Conservation (phyloP, 768 basidiomycete species). For the Phallus indusiatus region DNA sequence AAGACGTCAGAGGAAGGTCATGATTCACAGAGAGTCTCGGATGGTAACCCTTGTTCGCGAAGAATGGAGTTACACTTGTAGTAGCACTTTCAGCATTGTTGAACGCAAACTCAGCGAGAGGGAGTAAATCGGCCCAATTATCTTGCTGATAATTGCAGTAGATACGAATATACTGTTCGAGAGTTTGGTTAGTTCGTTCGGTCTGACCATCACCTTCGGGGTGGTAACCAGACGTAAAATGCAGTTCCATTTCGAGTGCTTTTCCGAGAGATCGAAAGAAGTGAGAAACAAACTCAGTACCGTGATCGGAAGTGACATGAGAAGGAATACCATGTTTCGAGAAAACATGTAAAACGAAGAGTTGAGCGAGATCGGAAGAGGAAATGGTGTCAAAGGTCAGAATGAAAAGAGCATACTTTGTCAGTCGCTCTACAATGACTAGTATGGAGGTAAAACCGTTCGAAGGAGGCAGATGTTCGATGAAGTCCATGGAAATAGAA, state of each 20-base stretch:
- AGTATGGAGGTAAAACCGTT: constrained; percentile 29
- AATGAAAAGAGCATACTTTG: constrained; percentile 35
- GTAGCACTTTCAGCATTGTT: constrained; percentile 23
- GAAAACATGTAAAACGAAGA: constrained; percentile 19
- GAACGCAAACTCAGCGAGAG: constrained; percentile 25
- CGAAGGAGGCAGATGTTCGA: constrained; percentile 27
- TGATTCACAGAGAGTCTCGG: constrained; percentile 10
- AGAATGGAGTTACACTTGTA: constrained; percentile 25
- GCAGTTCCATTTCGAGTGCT: background rate
- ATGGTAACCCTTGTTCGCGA: constrained; percentile 17
- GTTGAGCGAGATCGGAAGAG: constrained; percentile 25
- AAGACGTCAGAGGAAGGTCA: background rate
- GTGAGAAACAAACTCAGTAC: background rate
- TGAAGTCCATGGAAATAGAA: constrained; percentile 28
- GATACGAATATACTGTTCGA: constrained; percentile 30
- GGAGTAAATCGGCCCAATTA: constrained; percentile 26
- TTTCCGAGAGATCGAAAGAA: background rate
- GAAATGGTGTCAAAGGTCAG: constrained; percentile 22
- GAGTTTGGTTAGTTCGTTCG: constrained; percentile 29
- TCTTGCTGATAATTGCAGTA: constrained; percentile 25
- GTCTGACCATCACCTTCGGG: constrained; percentile 23
- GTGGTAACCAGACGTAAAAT: background rate
- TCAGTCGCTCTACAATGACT: constrained; percentile 30
- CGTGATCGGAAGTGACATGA: background rate
- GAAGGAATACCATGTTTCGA: background rate